Percentiles rank a stretch among this genome's conserved stretches.
These are phyloP conservation scores for Pluteus cervinus DNA, from an alignment of 768 basidiomycete genomes.

Conservation along the genomic window DNA sequence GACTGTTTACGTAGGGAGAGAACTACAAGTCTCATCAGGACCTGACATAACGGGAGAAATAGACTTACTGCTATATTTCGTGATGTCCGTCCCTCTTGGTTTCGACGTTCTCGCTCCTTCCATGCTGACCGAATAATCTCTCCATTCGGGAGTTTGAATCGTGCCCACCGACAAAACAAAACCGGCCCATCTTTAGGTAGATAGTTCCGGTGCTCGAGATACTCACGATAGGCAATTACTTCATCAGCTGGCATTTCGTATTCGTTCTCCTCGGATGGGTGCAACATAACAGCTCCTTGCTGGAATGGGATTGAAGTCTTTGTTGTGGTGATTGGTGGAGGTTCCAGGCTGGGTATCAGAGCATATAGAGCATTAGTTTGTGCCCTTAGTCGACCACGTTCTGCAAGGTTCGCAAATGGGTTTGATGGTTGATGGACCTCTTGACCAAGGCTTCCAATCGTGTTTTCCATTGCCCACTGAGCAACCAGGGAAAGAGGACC, in stretches of 20 bases:
- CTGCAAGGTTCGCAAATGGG: conserved; percentile 19
- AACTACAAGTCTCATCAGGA: neutral
- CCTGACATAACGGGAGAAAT: neutral
- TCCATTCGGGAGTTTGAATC: conserved; percentile 14
- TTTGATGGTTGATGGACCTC: conserved; percentile 19
- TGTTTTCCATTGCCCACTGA: conserved; percentile 23
- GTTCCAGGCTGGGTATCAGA: conserved; percentile 9
- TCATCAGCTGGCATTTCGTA: neutral
- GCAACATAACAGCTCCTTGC: neutral
- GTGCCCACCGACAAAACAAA: conserved; percentile 10
- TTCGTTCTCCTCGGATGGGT: neutral
- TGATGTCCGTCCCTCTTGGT: conserved; percentile 5
- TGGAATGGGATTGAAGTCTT: neutral
- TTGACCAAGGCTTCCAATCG: conserved; percentile 21
- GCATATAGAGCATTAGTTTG: conserved; percentile 13
- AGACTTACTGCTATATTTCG: conserved; percentile 15
- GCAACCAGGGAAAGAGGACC: conserved; percentile 17
- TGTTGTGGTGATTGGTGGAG: neutral
- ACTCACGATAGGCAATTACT: neutral
- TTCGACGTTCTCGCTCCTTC: conserved; percentile 9
- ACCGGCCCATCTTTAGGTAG: conserved; percentile 1
- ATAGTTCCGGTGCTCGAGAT: neutral
- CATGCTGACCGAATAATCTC: conserved; percentile 12
- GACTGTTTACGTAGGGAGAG: neutral
- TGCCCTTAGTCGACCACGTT: conserved; percentile 13